Base-by-base conservation (phyloP, 768 basidiomycete genomes). In the Austroboletus eburneus region DNA sequence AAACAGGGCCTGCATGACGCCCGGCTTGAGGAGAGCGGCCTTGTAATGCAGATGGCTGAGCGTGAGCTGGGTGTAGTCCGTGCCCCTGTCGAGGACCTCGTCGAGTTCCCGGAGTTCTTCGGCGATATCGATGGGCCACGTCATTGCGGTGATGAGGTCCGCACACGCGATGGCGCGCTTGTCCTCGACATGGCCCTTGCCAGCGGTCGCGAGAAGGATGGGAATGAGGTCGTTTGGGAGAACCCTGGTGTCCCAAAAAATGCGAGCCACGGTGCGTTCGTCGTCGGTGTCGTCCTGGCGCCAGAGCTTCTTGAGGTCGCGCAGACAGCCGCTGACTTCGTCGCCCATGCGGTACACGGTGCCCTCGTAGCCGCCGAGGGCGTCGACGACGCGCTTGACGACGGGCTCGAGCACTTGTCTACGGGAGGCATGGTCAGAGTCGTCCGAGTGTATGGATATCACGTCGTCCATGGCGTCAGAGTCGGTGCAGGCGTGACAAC, bases 121-220 rank as follows among this genome's bases (percentile, higher is more conserved):
- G 1, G 91, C 88, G 52, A 98, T 73, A 66, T 98, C 91, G 44
- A 99, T 95, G 1, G 96, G 96, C 96, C 96, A 99, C 2, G 95
- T 98, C 89, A 99, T 90, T 0, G 94, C 93, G 0, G 91, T 89
- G 63, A 98, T 84, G 20, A 99, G 72, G 62, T 98, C 96, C 8
- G 83, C 85, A 52, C 85, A 87, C 1, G 84, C 80, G 22, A 95
- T 77, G 0, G 90, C 91, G 39, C 88, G 75, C 56, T 85, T 87
- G 66, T 92, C 88, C 53, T 91, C 88, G 25, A 87, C 81, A 18
- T 73, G 66, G 1, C 88, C 88, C 42, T 80, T 79, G 10, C 88
- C 87, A 1, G 88, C 87, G 1, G 90, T 92, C 49, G 77, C 77
- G 40, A 89, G 73, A 12, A 98, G 73, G 45, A 97, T 87, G 16